phyloP scores from a whole-genome alignment of 2,329 filamentous ascomycete genomes.

The Dendryphion nanum region DNA sequence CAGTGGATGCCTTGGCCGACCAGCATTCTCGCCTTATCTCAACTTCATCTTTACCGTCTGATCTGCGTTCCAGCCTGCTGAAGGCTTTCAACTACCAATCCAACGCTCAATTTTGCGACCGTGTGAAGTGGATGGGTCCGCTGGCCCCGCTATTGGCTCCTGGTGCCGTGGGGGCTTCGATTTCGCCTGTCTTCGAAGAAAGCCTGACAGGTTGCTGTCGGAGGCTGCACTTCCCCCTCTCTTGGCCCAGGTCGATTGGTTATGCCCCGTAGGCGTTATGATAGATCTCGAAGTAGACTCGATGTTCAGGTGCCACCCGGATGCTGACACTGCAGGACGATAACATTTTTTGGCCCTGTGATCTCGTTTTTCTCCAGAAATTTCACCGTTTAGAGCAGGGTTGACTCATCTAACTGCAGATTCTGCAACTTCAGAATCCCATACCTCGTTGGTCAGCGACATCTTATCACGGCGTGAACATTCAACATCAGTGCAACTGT shows the following conservation, averaged over 20 bases:
- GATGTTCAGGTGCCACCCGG: too few species aligned
- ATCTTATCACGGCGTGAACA: too few species aligned
- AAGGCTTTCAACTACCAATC: constrained; percentile 3
- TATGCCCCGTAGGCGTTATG: too few species aligned
- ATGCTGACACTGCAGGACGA: too few species aligned
- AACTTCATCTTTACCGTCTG: constrained; percentile 7
- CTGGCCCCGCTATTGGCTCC: constrained; percentile 18
- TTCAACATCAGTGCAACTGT: too few species aligned
- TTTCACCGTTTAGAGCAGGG: too few species aligned
- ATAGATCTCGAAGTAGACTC: too few species aligned
- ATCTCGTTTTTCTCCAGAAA: too few species aligned
- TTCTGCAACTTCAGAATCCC: too few species aligned
- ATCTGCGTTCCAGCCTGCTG: constrained; percentile 3
- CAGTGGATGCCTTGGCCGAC: constrained; percentile 6
- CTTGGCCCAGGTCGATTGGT: constrained; percentile 23
- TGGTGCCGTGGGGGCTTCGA: constrained; percentile 25
- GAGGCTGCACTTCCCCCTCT: constrained; percentile 20
- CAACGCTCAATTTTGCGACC: constrained; percentile 11
- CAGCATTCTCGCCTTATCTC: constrained; percentile 10
- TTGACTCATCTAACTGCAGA: too few species aligned
- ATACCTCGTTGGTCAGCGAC: too few species aligned
- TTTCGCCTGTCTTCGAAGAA: constrained; percentile 28
- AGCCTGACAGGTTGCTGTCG: constrained; percentile 24
- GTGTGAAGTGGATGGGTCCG: constrained; percentile 19
- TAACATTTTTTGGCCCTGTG: too few species aligned